Conservation (phyloP, 2,329 filamentous ascomycete genomes). For the Cordyceps cicadae region DNA sequence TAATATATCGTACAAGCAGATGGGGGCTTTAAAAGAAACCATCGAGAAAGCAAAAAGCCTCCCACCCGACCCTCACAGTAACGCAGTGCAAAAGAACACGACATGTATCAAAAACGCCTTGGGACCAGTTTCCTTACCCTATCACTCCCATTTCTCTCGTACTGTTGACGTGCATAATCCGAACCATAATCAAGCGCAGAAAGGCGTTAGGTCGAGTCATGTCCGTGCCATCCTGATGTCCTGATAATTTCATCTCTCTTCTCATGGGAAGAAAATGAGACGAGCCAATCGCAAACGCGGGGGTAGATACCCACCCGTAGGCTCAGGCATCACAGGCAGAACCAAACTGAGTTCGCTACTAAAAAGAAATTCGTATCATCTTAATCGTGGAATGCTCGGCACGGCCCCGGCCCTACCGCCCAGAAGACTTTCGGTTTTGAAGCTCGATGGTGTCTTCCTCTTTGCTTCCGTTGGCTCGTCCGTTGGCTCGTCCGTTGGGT, state of each 20-base stretch:
- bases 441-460: conserved; percentile 40
- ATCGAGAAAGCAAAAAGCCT: neutral
- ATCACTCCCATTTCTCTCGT: conserved; percentile 6
- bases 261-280: neutral
- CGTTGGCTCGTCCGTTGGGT: conserved; percentile 32
- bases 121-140: conserved; percentile 4
- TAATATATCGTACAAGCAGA: conserved; percentile 4
- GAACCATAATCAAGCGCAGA: neutral
- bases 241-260: neutral
- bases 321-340: neutral
- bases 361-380: conserved; percentile 11
- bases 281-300: neutral
- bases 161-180: neutral
- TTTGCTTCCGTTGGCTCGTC: conserved; percentile 17
- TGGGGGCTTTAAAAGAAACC: neutral
- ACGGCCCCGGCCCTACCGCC: neutral
- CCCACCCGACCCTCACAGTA: neutral
- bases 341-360: neutral
- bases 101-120: neutral
- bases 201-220: neutral
- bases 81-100: neutral
- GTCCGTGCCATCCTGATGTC: neutral
- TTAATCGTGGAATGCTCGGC: conserved; percentile 2
- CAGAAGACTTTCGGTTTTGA: conserved; percentile 37
- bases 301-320: neutral